Conservation (phyloP, 139 green algal genomes). For the Bryopsis sp. region DNA sequence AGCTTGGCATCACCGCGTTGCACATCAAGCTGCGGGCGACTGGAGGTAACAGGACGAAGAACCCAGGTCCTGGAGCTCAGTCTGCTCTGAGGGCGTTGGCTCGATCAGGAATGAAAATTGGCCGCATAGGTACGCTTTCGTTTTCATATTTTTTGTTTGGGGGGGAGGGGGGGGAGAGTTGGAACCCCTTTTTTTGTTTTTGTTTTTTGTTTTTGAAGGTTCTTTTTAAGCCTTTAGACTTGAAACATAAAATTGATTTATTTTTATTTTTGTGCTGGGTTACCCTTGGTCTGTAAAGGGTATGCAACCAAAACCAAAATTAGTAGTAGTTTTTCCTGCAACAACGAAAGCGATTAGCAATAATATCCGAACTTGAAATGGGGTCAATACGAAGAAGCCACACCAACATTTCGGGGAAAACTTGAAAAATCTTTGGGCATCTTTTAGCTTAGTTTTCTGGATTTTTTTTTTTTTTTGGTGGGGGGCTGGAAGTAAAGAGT, state of each 20-base stretch:
- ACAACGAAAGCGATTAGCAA: too few species aligned
- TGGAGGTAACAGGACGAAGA: slow-evolving; percentile 99
- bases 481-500: too few species aligned
- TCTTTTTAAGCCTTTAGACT: background rate
- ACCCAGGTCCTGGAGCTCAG: slow-evolving; percentile 93
- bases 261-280: background rate
- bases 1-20: slow-evolving; percentile 94
- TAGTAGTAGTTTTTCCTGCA: background rate
- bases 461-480: too few species aligned
- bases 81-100: slow-evolving; percentile 93
- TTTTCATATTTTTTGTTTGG: background rate
- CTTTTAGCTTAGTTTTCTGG: too few species aligned
- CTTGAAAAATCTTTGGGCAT: too few species aligned
- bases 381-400: too few species aligned
- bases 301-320: background rate
- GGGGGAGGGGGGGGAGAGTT: too few species aligned
- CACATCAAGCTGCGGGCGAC: slow-evolving; percentile 99
- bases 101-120: slow-evolving; percentile 98
- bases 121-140: slow-evolving; percentile 73
- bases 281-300: background rate
- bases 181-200: background rate
- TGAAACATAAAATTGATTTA: background rate
- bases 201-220: background rate
- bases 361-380: too few species aligned
- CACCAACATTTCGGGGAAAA: too few species aligned